phyloP scores from a whole-genome alignment of 2,329 filamentous ascomycete genomes.

The Arthroderma sp. region DNA sequence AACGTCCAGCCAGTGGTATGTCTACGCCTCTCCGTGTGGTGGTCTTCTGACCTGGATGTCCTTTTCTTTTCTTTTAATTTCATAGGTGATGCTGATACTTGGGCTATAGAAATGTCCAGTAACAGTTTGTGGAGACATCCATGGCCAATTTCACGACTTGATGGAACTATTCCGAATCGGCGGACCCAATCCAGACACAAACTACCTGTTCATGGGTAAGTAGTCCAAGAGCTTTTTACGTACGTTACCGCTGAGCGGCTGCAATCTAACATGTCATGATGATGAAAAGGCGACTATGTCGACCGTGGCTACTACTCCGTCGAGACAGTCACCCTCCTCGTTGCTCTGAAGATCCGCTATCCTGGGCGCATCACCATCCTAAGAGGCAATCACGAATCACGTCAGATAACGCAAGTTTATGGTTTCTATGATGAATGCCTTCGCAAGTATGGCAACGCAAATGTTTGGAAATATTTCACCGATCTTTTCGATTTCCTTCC shows the following conservation, averaged over 20 bases:
- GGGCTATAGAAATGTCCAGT: slow-evolving; percentile 48
- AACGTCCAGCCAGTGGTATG: slow-evolving; percentile 97
- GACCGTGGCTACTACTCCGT: slow-evolving; percentile 63
- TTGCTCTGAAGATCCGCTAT: slow-evolving; percentile 57
- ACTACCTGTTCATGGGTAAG: slow-evolving; percentile 89
- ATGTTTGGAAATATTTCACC: slow-evolving; percentile 68
- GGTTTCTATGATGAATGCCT: slow-evolving; percentile 69
- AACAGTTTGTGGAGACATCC: slow-evolving; percentile 94
- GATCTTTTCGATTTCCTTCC: slow-evolving; percentile 69
- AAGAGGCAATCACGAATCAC: slow-evolving; percentile 63
- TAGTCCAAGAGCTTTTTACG: slow-evolving; percentile 5
- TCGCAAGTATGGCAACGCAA: slow-evolving; percentile 65
- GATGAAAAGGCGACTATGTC: slow-evolving; percentile 52
- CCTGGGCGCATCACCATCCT: slow-evolving; percentile 62
- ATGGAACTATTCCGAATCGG: slow-evolving; percentile 94
- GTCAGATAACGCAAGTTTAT: slow-evolving; percentile 67
- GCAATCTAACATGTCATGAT: neutral
- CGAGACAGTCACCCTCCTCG: slow-evolving; percentile 59
- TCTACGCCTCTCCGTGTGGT: slow-evolving; percentile 19
- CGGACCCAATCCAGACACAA: slow-evolving; percentile 87
- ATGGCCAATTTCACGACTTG: slow-evolving; percentile 97
- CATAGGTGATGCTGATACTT: neutral
- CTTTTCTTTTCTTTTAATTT: too few species aligned
- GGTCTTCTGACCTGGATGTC: neutral
- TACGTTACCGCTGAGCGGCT: neutral